phyloP scores from a whole-genome alignment of 2,329 filamentous ascomycete genomes.

The Pseudogymnoascus sp. region DNA sequence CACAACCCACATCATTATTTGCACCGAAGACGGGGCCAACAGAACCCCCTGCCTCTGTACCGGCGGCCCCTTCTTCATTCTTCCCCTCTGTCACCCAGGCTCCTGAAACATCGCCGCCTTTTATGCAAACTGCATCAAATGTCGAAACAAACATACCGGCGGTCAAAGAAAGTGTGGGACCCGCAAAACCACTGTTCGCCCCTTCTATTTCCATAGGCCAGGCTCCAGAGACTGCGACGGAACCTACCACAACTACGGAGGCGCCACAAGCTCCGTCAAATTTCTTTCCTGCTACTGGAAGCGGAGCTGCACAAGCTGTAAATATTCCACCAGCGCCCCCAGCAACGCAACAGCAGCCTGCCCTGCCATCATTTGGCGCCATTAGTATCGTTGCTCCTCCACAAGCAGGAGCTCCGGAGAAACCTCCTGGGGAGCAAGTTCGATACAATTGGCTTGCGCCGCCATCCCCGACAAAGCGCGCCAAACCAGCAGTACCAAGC shows the following conservation, averaged over 20 bases:
- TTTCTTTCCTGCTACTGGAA: neutral
- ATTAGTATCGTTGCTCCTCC: neutral
- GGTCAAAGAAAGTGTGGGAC: neutral
- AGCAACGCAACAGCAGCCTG: neutral
- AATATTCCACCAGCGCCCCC: neutral
- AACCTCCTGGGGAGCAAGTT: neutral
- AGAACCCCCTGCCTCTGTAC: neutral
- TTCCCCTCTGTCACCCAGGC: neutral
- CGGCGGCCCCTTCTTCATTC: neutral
- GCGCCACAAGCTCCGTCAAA: neutral
- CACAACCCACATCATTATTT: neutral
- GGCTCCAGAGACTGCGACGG: neutral
- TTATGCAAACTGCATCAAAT: neutral
- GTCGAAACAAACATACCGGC: neutral
- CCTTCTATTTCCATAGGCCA: neutral
- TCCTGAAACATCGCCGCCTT: neutral
- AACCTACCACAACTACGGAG: neutral
- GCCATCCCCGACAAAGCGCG: neutral
- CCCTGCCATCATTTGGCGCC: neutral
- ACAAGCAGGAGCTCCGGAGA: neutral
- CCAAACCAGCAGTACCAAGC: neutral
- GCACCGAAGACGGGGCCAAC: neutral
- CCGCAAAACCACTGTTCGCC: neutral
- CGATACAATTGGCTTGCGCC: constrained; percentile 3
- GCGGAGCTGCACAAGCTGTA: neutral